Conservation (phyloP, 768 basidiomycete species). For the Leccinellum rugosiceps region DNA sequence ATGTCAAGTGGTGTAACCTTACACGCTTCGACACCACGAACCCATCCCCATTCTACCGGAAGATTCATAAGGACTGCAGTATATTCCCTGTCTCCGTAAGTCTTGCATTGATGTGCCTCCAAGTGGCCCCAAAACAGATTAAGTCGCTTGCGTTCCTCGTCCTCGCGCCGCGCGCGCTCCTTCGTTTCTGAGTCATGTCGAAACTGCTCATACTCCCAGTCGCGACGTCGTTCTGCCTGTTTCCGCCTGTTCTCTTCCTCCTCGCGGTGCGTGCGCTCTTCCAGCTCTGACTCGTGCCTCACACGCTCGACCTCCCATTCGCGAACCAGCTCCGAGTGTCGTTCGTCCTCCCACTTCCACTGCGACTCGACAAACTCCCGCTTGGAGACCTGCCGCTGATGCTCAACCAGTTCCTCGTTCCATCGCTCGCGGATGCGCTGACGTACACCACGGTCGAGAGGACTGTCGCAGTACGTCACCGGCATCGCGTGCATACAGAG, state of each 20-base stretch:
- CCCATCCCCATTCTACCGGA: neutral
- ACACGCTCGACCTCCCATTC: slow-evolving; percentile 21
- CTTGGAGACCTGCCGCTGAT: slow-evolving; percentile 12
- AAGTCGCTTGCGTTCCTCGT: neutral
- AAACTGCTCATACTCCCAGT: neutral
- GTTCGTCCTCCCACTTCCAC: slow-evolving; percentile 23
- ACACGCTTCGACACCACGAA: neutral
- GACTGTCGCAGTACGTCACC: slow-evolving; percentile 1
- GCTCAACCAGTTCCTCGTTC: slow-evolving; percentile 14
- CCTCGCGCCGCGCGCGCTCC: neutral
- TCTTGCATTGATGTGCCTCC: neutral
- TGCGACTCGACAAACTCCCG: slow-evolving; percentile 8
- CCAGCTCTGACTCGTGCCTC: slow-evolving; percentile 3
- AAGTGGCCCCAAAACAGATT: neutral
- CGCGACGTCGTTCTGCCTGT: neutral
- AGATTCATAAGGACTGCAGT: neutral
- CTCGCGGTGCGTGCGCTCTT: neutral
- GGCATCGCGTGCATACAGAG: neutral
- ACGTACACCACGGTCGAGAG: slow-evolving; percentile 15
- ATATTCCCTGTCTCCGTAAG: neutral
- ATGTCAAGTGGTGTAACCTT: neutral
- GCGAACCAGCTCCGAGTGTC: slow-evolving; percentile 1
- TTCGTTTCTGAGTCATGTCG: neutral
- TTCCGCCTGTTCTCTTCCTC: neutral
- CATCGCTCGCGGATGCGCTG: slow-evolving; percentile 21